Evolutionary conservation across 2,329 filamentous ascomycete species (phyloP).

Genomic region (Nectriaceae sp.): DNA sequence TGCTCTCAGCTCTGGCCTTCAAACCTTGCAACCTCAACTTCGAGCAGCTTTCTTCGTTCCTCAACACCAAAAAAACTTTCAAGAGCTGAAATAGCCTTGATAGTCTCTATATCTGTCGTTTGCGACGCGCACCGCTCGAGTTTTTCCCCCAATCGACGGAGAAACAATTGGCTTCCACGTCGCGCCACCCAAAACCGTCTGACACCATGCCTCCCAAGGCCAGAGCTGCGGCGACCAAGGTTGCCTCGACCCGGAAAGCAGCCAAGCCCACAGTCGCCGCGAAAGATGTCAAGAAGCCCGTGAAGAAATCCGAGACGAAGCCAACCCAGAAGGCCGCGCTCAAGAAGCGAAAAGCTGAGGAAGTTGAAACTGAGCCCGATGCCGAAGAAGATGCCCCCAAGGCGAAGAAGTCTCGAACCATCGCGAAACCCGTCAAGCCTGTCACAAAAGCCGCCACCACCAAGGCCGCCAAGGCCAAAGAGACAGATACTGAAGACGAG

Average conservation of each 20-base stretch:
- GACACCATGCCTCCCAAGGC: constrained; percentile 36
- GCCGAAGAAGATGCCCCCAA: constrained; percentile 29
- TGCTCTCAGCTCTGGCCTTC: constrained; percentile 9
- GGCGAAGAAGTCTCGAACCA: constrained; percentile 29
- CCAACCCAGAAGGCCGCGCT: constrained; percentile 24
- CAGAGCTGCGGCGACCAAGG: constrained; percentile 28
- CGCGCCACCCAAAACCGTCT: constrained; percentile 1
- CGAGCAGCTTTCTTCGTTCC: constrained; percentile 1
- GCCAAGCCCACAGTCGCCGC: constrained; percentile 18
- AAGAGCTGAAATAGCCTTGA: background rate
- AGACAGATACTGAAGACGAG: constrained; percentile 45
- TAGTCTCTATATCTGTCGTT: background rate
- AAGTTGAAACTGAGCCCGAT: constrained; percentile 30
- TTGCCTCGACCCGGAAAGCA: constrained; percentile 29
- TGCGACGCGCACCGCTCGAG: background rate
- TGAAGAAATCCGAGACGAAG: constrained; percentile 18
- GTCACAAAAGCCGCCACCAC: constrained; percentile 27
- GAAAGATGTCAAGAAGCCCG: constrained; percentile 26
- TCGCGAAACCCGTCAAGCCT: constrained; percentile 28
- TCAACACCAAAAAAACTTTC: background rate
- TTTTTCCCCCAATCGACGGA: background rate
- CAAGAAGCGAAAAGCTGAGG: constrained; percentile 30
- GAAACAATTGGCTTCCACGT: background rate
- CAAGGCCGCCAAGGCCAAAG: constrained; percentile 14
- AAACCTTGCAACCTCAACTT: no score